Evolutionary conservation across 2,329 filamentous ascomycete genomes (phyloP), one percentile per base, ranked within the genome.

Genomic region (Epichloe hybrida): DNA sequence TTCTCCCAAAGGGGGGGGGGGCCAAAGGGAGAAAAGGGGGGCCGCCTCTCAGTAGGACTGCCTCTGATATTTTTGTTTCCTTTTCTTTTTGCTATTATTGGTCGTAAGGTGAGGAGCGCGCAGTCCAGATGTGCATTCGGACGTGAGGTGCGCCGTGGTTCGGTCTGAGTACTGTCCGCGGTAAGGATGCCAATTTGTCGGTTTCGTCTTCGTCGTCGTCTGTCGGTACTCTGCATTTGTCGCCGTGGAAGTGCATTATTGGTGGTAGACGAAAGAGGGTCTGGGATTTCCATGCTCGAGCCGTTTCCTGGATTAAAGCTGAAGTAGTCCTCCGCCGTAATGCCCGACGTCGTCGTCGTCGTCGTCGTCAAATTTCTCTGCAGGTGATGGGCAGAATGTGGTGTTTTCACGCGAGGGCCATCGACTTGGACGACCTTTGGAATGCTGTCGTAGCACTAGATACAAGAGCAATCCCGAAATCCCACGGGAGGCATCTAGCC

Each of bases 401-500:
- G 5, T 20, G 43, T 13, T 39, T 38, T 37, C 41, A 20, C 21
- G 23, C 35, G 9, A 21, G 9, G 23, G 31, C 11, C 34, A 20
- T 50, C 40, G 27, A 23, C 27, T 21, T 36, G 13, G 23, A 55
- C 39, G 47, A 57, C 54, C 53, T 52, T 50, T 53, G 57, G 55
- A 53, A 53, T 53, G 51, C 57, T 55, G 56, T 57, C 57, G 52
- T 59, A 60, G 56, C 61, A 62, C 56, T 59, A 56, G 50, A 59
- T 55, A 58, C 54, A 58, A 57, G 57, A 61, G 58, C 59, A 64
- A 55, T 61, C 58, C 59, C 58, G 56, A 57, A 58, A 54, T 55
- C 48, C 20, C 43, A 55, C 47, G 35, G 49, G 51, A 51, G 53
- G 52, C 52, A 54, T 66, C 73, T 75, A 80, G 78, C 88, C 88